phyloP scores from a whole-genome alignment of 176 grass and related monocot genomes.

The Carex myosuroides region DNA sequence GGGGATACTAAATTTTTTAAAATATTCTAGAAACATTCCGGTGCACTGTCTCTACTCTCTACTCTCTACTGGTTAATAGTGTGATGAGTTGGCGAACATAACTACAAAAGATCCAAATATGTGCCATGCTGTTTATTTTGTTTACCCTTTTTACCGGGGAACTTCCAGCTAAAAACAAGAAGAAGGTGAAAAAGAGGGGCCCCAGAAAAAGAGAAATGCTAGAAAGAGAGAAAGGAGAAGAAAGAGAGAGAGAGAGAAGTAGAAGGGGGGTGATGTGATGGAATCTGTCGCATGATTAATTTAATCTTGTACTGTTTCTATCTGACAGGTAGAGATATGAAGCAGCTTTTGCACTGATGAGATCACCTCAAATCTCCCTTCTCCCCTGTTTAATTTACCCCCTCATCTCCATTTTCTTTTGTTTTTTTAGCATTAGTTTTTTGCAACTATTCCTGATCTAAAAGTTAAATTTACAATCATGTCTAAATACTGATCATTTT shows the following conservation, averaged over 20 bases:
- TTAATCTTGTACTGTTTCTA: constrained; percentile 34
- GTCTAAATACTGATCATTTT: background rate
- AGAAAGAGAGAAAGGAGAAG: background rate
- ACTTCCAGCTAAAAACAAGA: constrained; percentile 9
- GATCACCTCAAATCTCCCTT: constrained; percentile 19
- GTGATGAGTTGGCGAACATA: background rate
- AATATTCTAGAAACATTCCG: background rate
- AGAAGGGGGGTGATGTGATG: constrained; percentile 26
- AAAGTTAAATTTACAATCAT: too few relatives aligned
- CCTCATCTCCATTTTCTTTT: background rate
- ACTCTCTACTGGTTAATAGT: background rate
- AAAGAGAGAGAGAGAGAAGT: background rate
- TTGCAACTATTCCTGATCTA: background rate
- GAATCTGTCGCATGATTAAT: constrained; percentile 39
- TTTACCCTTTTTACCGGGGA: constrained; percentile 19
- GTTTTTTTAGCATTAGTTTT: background rate
- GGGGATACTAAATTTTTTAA: background rate
- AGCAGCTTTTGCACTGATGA: constrained; percentile 25
- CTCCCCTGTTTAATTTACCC: too few relatives aligned
- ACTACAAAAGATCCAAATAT: constrained; percentile 26
- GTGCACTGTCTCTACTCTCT: background rate
- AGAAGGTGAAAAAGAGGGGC: constrained; percentile 11
- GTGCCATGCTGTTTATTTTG: constrained; percentile 3
- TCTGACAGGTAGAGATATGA: constrained; percentile 38
- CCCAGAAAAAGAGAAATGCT: constrained; percentile 25